These are phyloP conservation scores for Botrytis fabae DNA, from an alignment of 2,329 filamentous ascomycete species.

Conservation along the genomic window DNA sequence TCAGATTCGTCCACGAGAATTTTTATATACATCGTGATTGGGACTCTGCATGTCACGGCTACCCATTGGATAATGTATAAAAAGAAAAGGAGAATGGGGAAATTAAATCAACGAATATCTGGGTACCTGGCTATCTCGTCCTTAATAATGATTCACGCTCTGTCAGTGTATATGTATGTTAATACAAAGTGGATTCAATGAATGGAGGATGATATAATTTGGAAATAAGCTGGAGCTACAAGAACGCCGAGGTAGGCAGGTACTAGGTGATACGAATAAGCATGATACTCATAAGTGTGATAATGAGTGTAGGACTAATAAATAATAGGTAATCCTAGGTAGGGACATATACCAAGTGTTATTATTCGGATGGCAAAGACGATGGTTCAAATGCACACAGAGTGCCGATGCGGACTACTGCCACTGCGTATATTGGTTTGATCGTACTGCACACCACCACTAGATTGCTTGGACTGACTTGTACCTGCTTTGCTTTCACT, in stretches of 20 bases:
- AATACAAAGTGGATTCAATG: neutral
- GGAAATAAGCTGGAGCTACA: neutral
- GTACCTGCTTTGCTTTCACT: conserved; percentile 12
- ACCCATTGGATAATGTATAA: neutral
- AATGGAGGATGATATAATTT: neutral
- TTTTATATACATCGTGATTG: neutral
- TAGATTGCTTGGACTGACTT: neutral
- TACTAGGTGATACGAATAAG: neutral
- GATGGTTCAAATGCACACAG: neutral
- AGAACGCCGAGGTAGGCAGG: neutral
- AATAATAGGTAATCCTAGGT: too few relatives aligned
- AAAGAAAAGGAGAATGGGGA: conserved; percentile 10
- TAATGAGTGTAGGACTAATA: too few relatives aligned
- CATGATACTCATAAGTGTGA: too few relatives aligned
- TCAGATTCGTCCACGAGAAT: neutral
- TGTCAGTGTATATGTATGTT: neutral
- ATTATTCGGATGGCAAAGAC: neutral
- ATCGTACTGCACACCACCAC: neutral
- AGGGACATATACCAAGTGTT: too few relatives aligned
- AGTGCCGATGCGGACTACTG: neutral
- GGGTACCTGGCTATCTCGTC: neutral
- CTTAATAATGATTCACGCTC: neutral
- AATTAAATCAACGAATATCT: neutral
- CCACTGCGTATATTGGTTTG: neutral
- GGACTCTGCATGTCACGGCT: neutral